These are phyloP conservation scores for Pelargonium cotyledonis DNA, from an alignment of 441 rosid genomes.

Conservation along the genomic window DNA sequence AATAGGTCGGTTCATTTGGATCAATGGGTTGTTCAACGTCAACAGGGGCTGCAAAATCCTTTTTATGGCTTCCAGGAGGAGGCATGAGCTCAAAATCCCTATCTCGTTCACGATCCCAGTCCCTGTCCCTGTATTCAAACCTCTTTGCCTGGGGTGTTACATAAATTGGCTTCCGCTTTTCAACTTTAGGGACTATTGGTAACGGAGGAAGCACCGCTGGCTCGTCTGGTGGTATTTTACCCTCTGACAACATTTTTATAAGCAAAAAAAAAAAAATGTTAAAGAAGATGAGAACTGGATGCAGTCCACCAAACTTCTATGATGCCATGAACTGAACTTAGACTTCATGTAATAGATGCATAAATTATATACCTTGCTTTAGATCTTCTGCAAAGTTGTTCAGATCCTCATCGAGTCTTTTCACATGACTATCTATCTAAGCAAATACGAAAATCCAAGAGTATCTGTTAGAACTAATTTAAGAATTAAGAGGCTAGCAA, in stretches of 20 bases:
- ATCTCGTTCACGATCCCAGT: constrained; percentile 85
- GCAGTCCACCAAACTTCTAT: background rate
- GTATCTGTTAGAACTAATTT: constrained; percentile 7
- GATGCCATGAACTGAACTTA: background rate
- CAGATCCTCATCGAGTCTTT: constrained; percentile 89
- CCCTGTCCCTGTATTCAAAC: constrained; percentile 68
- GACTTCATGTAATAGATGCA: background rate
- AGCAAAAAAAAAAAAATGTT: constrained; percentile 13
- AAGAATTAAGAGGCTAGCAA: background rate
- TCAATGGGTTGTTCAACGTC: constrained; percentile 87
- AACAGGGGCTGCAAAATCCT: constrained; percentile 46
- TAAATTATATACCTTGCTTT: constrained; percentile 57
- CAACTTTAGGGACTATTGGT: constrained; percentile 74
- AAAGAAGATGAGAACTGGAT: constrained; percentile 9
- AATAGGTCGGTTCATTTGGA: constrained; percentile 96
- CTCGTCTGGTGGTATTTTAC: constrained; percentile 80
- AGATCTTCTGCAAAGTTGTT: constrained; percentile 88
- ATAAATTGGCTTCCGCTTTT: constrained; percentile 58
- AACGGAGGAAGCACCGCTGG: constrained; percentile 89
- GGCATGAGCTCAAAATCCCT: constrained; percentile 98
- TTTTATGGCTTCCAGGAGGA: constrained; percentile 84
- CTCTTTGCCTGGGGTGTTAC: constrained; percentile 82
- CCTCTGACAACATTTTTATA: constrained; percentile 45
- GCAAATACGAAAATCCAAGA: constrained; percentile 7
- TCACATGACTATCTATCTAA: constrained; percentile 90